Conservation (phyloP, 208 protist species). For the Trypanosoma platydactyli region DNA sequence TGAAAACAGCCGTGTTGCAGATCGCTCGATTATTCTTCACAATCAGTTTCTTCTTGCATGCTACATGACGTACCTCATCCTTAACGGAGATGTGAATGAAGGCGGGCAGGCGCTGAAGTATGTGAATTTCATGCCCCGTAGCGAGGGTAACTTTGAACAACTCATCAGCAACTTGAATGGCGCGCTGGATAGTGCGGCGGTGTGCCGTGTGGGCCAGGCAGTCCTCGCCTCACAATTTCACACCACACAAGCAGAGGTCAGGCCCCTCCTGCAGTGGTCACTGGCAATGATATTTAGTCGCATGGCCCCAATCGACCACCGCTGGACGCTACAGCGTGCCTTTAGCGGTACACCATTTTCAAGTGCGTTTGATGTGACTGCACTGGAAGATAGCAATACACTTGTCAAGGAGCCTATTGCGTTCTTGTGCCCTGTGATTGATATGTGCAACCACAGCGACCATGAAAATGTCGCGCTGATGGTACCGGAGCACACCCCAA, state of each 20-base stretch:
- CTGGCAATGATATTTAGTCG: constrained; percentile 85
- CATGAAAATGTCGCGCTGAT: constrained; percentile 85
- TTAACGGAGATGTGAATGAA: constrained; percentile 32
- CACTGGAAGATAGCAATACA: constrained; percentile 20
- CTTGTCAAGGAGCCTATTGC: constrained; percentile 69
- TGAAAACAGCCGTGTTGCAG: constrained; percentile 65
- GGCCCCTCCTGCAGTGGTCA: constrained; percentile 56
- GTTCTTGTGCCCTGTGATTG: constrained; percentile 80
- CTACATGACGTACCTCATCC: constrained; percentile 77
- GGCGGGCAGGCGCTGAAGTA: constrained; percentile 54
- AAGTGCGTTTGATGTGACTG: constrained; percentile 29
- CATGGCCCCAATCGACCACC: constrained; percentile 78
- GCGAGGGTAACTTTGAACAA: constrained; percentile 75
- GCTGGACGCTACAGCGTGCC: constrained; percentile 46
- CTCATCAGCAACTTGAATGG: constrained; percentile 57
- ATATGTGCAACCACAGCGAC: constrained; percentile 85
- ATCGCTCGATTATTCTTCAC: constrained; percentile 68
- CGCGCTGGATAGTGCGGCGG: constrained; percentile 53
- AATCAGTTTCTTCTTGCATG: constrained; percentile 77
- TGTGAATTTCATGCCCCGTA: constrained; percentile 77
- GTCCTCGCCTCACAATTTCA: constrained; percentile 50
- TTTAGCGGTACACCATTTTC: constrained; percentile 60
- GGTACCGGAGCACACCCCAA: constrained; percentile 43
- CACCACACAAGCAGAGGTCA: constrained; percentile 67
- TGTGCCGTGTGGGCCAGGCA: constrained; percentile 47